phyloP scores from a whole-genome alignment of 345 rosid species.

The Reutealis trisperma region DNA sequence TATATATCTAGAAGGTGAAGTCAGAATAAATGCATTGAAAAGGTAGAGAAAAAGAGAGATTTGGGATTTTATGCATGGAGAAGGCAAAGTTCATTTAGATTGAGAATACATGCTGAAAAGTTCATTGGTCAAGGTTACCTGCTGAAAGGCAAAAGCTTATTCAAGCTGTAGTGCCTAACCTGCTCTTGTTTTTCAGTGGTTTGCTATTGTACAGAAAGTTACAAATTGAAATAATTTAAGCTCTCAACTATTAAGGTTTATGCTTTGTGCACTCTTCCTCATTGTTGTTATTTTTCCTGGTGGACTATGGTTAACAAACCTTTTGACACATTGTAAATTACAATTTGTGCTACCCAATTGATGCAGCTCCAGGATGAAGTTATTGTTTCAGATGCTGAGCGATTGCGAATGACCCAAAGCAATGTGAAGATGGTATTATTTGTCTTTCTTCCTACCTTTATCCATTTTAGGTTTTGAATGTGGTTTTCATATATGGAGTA shows the following conservation, averaged over 20 bases:
- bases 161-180: background rate
- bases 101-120: no score
- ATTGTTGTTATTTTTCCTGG: background rate
- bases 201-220: background rate
- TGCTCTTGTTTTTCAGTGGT: background rate
- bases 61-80: no score
- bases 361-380: constrained; percentile 67
- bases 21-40: background rate
- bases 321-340: constrained; percentile 9
- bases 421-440: constrained; percentile 78
- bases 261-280: background rate
- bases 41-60: no score
- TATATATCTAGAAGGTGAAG: background rate
- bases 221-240: background rate
- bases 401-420: constrained; percentile 81
- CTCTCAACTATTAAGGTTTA: background rate
- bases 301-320: constrained; percentile 8
- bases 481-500: constrained; percentile 19
- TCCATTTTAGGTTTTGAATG: constrained; percentile 12
- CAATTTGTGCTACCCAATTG: constrained; percentile 13
- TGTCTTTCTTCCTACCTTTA: constrained; percentile 1
- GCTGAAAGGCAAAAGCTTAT: background rate
- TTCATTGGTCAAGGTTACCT: background rate
- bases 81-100: no score
- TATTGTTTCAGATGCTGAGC: constrained; percentile 87